Evolutionary conservation across 2,329 filamentous ascomycete species (phyloP), one percentile per base, ranked within the genome.

Genomic region (Aspergillus floridensis): DNA sequence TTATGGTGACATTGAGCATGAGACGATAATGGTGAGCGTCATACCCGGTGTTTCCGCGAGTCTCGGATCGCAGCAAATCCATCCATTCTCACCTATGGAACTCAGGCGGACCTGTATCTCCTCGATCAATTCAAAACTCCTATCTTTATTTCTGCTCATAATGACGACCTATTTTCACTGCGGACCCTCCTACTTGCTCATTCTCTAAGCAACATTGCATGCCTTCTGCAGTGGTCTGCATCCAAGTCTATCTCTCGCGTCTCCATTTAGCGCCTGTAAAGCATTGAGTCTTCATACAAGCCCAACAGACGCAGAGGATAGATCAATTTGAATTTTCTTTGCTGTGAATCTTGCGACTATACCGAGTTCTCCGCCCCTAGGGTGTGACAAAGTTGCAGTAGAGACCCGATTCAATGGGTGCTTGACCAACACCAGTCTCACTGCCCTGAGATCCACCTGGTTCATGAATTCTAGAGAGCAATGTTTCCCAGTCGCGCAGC

Each of bases 401-500:
- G 5, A 44, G 16, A 44, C 16, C 12, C 7, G 14, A 44, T 44
- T 16, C 38, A 44, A 16, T 19, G 16, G 5, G 14, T 5, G 16
- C 38, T 19, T 3, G 16, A 10, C 38, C 38, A 44, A n/a, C 4
- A 19, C 19, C 16, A 7, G 26, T 29, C 7, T 29, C 48, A 12
- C 22, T n/a, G 5, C 12, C 2, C 26, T 6, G 16, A 19, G 38
- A 44, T 2, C 3, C 47, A n/a, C 48, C 22, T 49, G 14, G 6
- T 24, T 14, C 21, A 44, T 44, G 16, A 44, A 3, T 29, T 12
- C 14, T 14, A 16, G 2, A 48, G 14, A 21, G 44, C 46, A 26
- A 68, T 68, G 64, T 26, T 57, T 29, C 49, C 61, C 29, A 61
- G 54, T 60, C 66, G 60, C 50, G 59, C 62, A 5, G 46, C 60